Base-by-base conservation (phyloP, 352 stramenopile genomes). In the Phytopythium litorale region DNA sequence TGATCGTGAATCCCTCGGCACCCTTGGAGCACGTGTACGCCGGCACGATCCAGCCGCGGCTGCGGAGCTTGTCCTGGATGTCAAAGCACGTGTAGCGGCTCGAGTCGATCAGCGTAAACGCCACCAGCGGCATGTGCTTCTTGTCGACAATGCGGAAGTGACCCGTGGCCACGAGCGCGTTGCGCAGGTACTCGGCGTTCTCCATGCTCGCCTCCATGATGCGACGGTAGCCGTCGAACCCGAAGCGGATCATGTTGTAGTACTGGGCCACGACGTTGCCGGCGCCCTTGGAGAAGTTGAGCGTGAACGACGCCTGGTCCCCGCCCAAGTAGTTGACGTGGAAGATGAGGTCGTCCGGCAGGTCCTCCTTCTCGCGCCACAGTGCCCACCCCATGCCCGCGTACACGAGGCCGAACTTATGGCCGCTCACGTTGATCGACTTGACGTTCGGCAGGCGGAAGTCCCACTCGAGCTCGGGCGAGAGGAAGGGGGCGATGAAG, bases 391-490 rank as follows among this genome's bases (percentile, higher is more conserved):
- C 92, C 72, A 97, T 97, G 32, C 92, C 92, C n/a, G 88, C 90
- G 64, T 97, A 97, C 51, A 94, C 87, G 30, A 97, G 81, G 1
- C 92, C 92, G 70, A 97, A 98, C 67, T 98, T 98, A 79, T 98
- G 92, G 50, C 92, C 92, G 53, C 87, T 97, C n/a, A 94, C 87
- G 62, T 97, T 97, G 64, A 98, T 97, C 32, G 84, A 96, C 71
- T 97, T 94, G 66, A 97, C 90, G 55, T 95, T 92, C 4, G 90
- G 89, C 13, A 97, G 66, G 43, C 87, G 81, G 66, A 97, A 97
- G 72, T 97, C 90, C 90, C 90, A 97, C 56, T 84, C 73, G 33
- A 97, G 75, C 30, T 97, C 88, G 0, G 90, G 90, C 50, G 80
- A 87, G 21, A 97, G 71, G 65, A 98, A 98, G 6, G 92, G 92